phyloP scores from a whole-genome alignment of 768 basidiomycete genomes.

The Goffeauzyma gilvescens region DNA sequence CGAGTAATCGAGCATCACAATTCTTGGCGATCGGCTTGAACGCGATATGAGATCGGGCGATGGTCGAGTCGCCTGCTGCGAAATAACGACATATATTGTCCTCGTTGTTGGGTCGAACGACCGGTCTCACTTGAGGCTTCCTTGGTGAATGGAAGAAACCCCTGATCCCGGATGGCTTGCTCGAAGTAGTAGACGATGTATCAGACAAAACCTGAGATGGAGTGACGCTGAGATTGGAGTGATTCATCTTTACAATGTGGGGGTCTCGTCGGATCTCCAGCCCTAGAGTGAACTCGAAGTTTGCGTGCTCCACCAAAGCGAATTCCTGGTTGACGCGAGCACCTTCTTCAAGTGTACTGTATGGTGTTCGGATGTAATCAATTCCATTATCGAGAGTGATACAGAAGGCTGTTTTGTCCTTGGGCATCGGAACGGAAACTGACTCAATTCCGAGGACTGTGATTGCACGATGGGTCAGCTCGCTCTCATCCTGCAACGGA shows the following conservation, averaged over 20 bases:
- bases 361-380: constrained; percentile 76
- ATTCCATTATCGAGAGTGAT: constrained; percentile 93
- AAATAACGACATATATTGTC: constrained; percentile 28
- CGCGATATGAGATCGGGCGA: constrained; percentile 67
- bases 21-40: constrained; percentile 70
- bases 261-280: constrained; percentile 71
- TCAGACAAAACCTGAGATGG: constrained; percentile 39
- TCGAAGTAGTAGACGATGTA: constrained; percentile 39
- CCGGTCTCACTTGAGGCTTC: no score
- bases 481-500: neutral
- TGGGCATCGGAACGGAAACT: constrained; percentile 58
- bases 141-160: constrained; percentile 34
- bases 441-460: constrained; percentile 58
- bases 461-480: neutral
- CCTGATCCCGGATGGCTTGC: constrained; percentile 33
- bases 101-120: no score
- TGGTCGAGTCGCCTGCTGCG: constrained; percentile 35
- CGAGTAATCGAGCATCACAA: constrained; percentile 69
- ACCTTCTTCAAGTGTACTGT: constrained; percentile 18
- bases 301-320: constrained; percentile 45
- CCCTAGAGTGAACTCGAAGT: constrained; percentile 82
- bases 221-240: constrained; percentile 48
- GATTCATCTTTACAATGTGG: constrained; percentile 48
- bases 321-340: constrained; percentile 32
- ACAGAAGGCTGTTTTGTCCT: constrained; percentile 52